Evolutionary conservation across 2,329 filamentous ascomycete species (phyloP), one percentile per base, ranked within the genome.

Genomic region (Nothopassalora personata): DNA sequence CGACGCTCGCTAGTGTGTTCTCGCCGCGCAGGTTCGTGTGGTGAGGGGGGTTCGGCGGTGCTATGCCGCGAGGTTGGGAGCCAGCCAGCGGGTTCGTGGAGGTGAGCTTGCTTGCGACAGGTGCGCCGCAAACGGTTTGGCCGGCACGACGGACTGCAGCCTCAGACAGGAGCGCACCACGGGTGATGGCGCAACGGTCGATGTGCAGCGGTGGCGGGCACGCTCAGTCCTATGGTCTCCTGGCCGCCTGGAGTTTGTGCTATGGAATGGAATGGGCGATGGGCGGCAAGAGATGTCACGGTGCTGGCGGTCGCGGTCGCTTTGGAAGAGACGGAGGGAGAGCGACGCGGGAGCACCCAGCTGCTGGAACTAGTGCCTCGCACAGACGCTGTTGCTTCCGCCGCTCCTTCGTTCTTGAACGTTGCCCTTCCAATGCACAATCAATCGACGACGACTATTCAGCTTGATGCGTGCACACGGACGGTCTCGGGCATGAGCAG

Each of bases 1-100:
- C 60, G 60, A 61, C 57, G 61, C 59, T 59, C 62, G 59, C 53
- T 48, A 33, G 36, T 52, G 53, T 33, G 54, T 34, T 54, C 51
- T 59, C 50, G 53, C 54, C 46, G 60, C 60, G 51, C 57, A 54
- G 53, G 47, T 49, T 45, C 33, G 52, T 45, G 39, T 49, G 34
- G 57, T 47, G 54, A 27, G 43, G 57, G 52, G 49, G 43, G 13
- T 53, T 11, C 48, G 36, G 56, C 39, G 56, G 28, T 50, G 53
- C 31, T 31, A 49, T 13, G 46, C 19, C 11, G 46, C 46, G 46
- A 49, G 46, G 19, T 30, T 27, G 19, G 46, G 46, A 28, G 19
- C 19, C 23, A 31, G 46, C 46, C 46, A 18, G 46, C 11, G 19
- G 6, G 19, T 28, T 27, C 46, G 8, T 49, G 46, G 23, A 31